Conservation (phyloP, 2,329 filamentous ascomycete species). For the Mycosphaerella sp. region DNA sequence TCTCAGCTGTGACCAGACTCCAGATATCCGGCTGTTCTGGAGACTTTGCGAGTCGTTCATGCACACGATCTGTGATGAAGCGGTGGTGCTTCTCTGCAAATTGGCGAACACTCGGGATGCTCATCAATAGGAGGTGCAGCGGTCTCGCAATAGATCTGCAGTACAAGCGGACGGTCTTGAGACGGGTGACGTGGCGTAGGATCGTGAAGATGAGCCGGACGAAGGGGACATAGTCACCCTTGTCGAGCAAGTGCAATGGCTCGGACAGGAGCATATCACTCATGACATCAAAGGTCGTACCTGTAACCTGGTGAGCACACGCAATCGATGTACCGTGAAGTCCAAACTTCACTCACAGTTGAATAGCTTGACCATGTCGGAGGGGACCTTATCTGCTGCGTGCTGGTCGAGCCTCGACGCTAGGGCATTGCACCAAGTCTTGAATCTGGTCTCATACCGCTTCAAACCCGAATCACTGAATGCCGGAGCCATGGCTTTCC, state of each 20-base stretch:
- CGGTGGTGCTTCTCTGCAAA: constrained; percentile 5
- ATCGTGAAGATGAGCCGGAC: constrained; percentile 22
- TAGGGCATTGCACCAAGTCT: constrained; percentile 22
- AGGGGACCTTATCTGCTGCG: constrained; percentile 8
- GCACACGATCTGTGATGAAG: constrained; percentile 18
- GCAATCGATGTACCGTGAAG: constrained; percentile 17
- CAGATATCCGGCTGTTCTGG: constrained; percentile 27
- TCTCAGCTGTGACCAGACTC: constrained; percentile 23
- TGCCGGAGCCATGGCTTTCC: constrained; percentile 35
- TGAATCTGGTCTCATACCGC: constrained; percentile 26
- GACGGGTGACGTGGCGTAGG: constrained; percentile 15
- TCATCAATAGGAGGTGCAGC: not conserved
- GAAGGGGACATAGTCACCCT: constrained; percentile 21
- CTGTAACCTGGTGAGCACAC: not conserved
- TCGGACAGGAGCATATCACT: constrained; percentile 28
- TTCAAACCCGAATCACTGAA: constrained; percentile 28
- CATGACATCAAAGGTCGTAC: constrained; percentile 28
- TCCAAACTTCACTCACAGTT: constrained; percentile 22
- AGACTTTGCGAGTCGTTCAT: constrained; percentile 25
- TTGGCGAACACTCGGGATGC: constrained; percentile 7
- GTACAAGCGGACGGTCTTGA: constrained; percentile 14
- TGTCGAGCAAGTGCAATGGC: constrained; percentile 24
- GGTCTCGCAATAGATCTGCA: constrained; percentile 7
- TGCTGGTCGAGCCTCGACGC: constrained; percentile 16
- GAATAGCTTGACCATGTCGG: constrained; percentile 28